These are phyloP conservation scores for Candida argentea DNA, from an alignment of 805 yeast species.

Conservation along the genomic window DNA sequence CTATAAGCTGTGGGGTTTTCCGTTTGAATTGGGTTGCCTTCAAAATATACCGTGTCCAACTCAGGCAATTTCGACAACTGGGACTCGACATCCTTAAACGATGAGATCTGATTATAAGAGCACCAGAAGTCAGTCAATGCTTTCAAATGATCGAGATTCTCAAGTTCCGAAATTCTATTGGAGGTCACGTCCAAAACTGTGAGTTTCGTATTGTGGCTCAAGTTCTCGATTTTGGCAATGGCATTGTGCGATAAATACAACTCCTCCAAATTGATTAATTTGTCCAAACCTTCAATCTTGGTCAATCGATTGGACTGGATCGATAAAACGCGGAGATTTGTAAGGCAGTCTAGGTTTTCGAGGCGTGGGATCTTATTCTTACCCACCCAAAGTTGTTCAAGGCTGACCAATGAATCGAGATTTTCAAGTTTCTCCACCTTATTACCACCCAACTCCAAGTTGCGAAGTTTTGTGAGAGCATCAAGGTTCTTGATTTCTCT, in stretches of 20 bases:
- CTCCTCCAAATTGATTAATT: slow-evolving; percentile 66
- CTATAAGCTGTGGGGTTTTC: slow-evolving; percentile 73
- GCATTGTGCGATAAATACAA: slow-evolving; percentile 83
- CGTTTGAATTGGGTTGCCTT: slow-evolving; percentile 81
- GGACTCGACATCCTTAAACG: slow-evolving; percentile 58
- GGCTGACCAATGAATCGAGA: slow-evolving; percentile 40
- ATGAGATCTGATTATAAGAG: slow-evolving; percentile 59
- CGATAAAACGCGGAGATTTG: slow-evolving; percentile 63
- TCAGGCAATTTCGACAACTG: slow-evolving; percentile 53
- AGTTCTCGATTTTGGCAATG: slow-evolving; percentile 61
- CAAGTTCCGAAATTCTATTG: slow-evolving; percentile 53
- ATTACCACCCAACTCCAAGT: slow-evolving; percentile 89
- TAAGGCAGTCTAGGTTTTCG: slow-evolving; percentile 49
- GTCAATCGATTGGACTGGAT: slow-evolving; percentile 80
- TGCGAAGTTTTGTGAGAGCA: slow-evolving; percentile 44
- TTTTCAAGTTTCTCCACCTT: slow-evolving; percentile 51
- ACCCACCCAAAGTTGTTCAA: slow-evolving; percentile 86
- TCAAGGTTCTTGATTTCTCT: slow-evolving; percentile 59
- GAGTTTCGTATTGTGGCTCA: slow-evolving; percentile 60
- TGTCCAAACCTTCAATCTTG: slow-evolving; percentile 73
- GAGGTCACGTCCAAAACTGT: slow-evolving; percentile 74
- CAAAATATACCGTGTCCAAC: slow-evolving; percentile 85
- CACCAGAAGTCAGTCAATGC: slow-evolving; percentile 93
- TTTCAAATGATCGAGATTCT: slow-evolving; percentile 52
- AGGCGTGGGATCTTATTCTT: slow-evolving; percentile 65